These are phyloP conservation scores for Colletotrichum magnum DNA, from an alignment of 2,329 filamentous ascomycete genomes.

Conservation along the genomic window DNA sequence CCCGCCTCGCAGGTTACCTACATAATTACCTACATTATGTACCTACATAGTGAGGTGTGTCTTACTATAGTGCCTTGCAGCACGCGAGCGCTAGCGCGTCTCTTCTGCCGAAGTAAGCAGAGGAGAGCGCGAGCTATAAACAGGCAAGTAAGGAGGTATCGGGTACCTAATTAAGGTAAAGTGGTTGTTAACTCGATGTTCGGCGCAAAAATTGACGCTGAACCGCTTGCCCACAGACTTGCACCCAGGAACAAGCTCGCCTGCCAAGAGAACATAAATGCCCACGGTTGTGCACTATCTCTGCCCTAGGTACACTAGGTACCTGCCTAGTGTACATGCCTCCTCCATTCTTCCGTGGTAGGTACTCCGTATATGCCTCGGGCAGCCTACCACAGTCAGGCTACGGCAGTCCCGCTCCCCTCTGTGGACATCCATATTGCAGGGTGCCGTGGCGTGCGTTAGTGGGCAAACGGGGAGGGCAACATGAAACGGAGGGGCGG, in stretches of 20 bases:
- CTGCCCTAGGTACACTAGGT: not conserved
- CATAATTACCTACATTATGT: not conserved
- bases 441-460: constrained; percentile 39
- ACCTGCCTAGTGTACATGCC: not conserved
- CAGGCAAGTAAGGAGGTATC: too few species aligned
- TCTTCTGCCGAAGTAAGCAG: constrained; percentile 16
- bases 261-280: constrained; percentile 12
- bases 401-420: too few species aligned
- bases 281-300: not conserved
- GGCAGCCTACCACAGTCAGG: too few species aligned
- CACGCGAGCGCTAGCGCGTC: constrained; percentile 28
- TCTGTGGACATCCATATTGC: constrained; percentile 29
- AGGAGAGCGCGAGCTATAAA: too few species aligned
- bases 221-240: not conserved
- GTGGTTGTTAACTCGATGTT: too few species aligned
- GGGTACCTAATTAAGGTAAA: too few species aligned
- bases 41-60: too few species aligned
- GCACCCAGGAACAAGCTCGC: not conserved
- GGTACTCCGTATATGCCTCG: too few species aligned
- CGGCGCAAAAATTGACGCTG: too few species aligned
- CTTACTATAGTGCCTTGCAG: too few species aligned
- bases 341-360: too few species aligned
- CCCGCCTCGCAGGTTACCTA: constrained; percentile 38
- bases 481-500: constrained; percentile 38
- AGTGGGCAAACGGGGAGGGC: constrained; percentile 33